phyloP scores from a whole-genome alignment of 345 rosid genomes.

The Anastatica hierochuntica region DNA sequence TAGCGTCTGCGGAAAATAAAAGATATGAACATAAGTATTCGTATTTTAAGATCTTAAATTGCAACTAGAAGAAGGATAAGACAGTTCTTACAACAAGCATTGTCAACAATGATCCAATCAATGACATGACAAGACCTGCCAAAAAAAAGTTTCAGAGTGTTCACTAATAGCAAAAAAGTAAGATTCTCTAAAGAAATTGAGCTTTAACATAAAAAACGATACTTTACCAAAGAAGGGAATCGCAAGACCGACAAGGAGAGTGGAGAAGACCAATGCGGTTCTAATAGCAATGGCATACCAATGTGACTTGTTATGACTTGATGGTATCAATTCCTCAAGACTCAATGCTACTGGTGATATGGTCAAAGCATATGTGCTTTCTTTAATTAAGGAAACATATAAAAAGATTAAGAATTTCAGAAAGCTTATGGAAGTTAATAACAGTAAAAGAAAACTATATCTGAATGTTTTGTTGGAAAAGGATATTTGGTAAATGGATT shows the following conservation, averaged over 20 bases:
- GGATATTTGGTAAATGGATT: constrained; percentile 96
- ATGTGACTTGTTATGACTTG: constrained; percentile 50
- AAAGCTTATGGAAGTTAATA: background rate
- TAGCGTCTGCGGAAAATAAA: constrained; percentile 44
- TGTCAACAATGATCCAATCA: constrained; percentile 87
- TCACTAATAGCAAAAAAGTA: background rate
- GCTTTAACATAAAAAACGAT: background rate
- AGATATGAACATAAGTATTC: background rate
- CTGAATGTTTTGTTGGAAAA: constrained; percentile 21
- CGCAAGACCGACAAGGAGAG: constrained; percentile 62
- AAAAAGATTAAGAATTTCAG: background rate
- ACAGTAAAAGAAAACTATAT: constrained; percentile 1
- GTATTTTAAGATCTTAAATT: background rate
- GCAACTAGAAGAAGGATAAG: background rate
- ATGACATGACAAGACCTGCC: constrained; percentile 79
- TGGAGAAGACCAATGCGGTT: constrained; percentile 71
- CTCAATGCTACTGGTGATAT: constrained; percentile 92
- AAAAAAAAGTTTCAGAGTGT: constrained; percentile 2
- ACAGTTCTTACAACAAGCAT: constrained; percentile 84
- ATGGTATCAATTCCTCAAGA: constrained; percentile 85
- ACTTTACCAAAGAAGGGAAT: constrained; percentile 89
- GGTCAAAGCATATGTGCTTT: constrained; percentile 71
- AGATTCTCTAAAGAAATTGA: background rate
- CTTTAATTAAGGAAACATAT: constrained; percentile 26
- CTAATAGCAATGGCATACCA: constrained; percentile 57